Evolutionary conservation across 1,284 basidiomycete genomes (phyloP).

Genomic region (Boletus smithii): DNA sequence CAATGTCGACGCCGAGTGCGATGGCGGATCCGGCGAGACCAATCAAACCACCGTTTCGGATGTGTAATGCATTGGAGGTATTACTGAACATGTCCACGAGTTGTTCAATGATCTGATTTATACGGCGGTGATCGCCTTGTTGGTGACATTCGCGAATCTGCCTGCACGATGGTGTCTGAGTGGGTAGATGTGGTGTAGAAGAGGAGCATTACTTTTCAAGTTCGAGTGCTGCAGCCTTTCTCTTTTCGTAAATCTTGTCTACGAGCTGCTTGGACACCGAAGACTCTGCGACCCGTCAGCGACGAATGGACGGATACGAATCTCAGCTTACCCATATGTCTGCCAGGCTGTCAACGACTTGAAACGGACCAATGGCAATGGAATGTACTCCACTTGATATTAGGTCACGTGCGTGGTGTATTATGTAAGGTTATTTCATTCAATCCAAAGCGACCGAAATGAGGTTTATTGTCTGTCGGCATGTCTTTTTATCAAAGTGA

Average conservation of each 20-base stretch:
- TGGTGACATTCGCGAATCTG: conserved; percentile 86
- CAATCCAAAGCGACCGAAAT: no score
- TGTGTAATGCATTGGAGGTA: conserved; percentile 76
- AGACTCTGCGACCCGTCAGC: conserved; percentile 45
- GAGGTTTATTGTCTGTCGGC: no score
- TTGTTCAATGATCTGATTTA: conserved; percentile 89
- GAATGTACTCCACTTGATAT: neutral
- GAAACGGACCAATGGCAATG: no score
- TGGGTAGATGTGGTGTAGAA: conserved; percentile 10
- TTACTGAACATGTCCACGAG: conserved; percentile 90
- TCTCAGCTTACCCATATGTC: conserved; percentile 21
- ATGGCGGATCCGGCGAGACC: conserved; percentile 96
- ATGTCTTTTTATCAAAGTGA: no score
- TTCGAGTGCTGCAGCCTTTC: conserved; percentile 93
- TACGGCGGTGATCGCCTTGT: conserved; percentile 77
- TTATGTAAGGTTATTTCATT: no score
- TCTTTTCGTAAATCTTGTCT: conserved; percentile 92
- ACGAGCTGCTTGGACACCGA: conserved; percentile 71
- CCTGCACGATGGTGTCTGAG: conserved; percentile 36
- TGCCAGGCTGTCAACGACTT: no score
- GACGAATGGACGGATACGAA: neutral
- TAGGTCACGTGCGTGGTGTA: no score
- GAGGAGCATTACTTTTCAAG: conserved; percentile 75
- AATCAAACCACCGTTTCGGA: conserved; percentile 93
- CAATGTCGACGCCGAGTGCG: conserved; percentile 89